Evolutionary conservation across 768 basidiomycete genomes (phyloP).

Genomic region (Leccinum uliginosum): DNA sequence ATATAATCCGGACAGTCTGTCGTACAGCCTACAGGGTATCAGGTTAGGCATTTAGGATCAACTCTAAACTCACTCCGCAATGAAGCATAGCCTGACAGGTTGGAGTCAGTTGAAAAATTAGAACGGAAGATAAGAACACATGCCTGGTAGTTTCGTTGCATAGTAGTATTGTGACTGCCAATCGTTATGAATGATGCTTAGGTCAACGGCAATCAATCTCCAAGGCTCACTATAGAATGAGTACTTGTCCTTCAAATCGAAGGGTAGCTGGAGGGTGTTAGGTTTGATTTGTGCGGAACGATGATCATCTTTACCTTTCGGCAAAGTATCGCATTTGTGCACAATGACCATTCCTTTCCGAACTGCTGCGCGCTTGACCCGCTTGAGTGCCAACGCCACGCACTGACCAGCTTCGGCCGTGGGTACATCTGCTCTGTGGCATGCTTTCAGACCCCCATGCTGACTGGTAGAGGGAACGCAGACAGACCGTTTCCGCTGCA

Average conservation of each 20-base stretch:
- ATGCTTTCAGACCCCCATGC: slow-evolving; percentile 1
- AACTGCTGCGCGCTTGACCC: slow-evolving; percentile 73
- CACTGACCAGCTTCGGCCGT: slow-evolving; percentile 94
- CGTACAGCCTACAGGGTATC: slow-evolving; percentile 62
- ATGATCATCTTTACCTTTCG: slow-evolving; percentile 50
- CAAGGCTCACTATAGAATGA: slow-evolving; percentile 81
- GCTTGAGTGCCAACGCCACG: slow-evolving; percentile 89
- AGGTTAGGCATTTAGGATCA: neutral
- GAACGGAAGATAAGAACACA: slow-evolving; percentile 12
- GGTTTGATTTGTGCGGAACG: neutral
- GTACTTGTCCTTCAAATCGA: slow-evolving; percentile 88
- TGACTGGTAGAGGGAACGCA: slow-evolving; percentile 12
- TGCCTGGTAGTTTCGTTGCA: slow-evolving; percentile 90
- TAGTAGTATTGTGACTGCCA: slow-evolving; percentile 83
- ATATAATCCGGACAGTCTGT: slow-evolving; percentile 89
- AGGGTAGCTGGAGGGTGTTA: slow-evolving; percentile 51
- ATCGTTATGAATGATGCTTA: slow-evolving; percentile 3
- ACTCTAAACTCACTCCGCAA: slow-evolving; percentile 58
- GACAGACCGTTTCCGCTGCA: slow-evolving; percentile 84
- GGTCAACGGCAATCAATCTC: neutral
- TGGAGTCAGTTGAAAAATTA: neutral
- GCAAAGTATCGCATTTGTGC: slow-evolving; percentile 71
- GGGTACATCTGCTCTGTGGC: slow-evolving; percentile 65
- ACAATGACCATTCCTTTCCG: slow-evolving; percentile 96
- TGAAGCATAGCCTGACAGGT: slow-evolving; percentile 77